phyloP scores from a whole-genome alignment of 1,284 basidiomycete genomes.

The Puccinia polysora region DNA sequence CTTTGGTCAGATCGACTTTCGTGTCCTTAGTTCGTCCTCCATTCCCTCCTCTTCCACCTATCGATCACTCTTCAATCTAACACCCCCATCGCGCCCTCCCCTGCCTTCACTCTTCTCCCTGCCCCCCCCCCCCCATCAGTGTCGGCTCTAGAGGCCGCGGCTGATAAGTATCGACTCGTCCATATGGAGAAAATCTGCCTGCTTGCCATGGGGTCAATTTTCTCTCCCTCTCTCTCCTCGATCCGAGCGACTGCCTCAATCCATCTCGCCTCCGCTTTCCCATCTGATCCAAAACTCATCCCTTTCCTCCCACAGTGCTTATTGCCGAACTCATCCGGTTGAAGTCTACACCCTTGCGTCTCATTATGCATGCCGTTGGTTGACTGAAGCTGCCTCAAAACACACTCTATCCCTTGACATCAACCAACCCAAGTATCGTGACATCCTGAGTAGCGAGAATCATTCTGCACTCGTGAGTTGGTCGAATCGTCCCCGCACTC shows the following conservation, averaged over 20 bases:
- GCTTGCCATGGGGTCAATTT: slow-evolving; percentile 21
- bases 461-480: slow-evolving; percentile 19
- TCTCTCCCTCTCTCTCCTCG: not conserved
- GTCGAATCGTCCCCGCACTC: not conserved
- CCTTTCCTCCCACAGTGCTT: slow-evolving; percentile 4
- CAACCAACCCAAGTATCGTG: slow-evolving; percentile 22
- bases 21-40: slow-evolving; percentile 4
- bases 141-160: slow-evolving; percentile 31
- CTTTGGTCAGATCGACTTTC: slow-evolving; percentile 23
- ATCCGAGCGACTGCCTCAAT: not conserved
- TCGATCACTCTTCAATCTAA: no score
- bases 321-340: slow-evolving; percentile 24
- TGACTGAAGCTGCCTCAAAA: slow-evolving; percentile 28
- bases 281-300: no score
- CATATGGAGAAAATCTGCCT: slow-evolving; percentile 38
- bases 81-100: not conserved
- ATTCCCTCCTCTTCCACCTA: not conserved
- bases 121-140: not conserved
- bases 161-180: slow-evolving; percentile 25
- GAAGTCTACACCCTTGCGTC: slow-evolving; percentile 33
- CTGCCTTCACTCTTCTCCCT: not conserved
- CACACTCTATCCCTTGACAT: slow-evolving; percentile 25
- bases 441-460: slow-evolving; percentile 32
- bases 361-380: slow-evolving; percentile 32
- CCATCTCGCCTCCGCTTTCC: not conserved